Percentiles rank a stretch among this genome's conserved stretches.
These are phyloP conservation scores for Claviceps africana DNA, from an alignment of 2,329 filamentous ascomycete species.

Conservation along the genomic window DNA sequence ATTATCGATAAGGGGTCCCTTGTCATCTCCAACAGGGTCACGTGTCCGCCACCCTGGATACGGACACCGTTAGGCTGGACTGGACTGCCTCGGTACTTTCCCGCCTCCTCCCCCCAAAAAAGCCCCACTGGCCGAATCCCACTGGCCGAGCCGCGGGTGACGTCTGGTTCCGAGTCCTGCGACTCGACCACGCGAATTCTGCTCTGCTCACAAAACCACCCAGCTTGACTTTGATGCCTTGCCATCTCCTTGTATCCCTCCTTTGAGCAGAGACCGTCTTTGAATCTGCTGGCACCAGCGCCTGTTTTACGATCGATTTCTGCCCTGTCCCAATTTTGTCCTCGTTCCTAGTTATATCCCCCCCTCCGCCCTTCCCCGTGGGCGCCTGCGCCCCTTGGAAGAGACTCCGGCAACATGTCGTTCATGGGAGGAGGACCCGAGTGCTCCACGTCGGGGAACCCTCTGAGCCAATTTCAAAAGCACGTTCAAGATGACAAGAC, in stretches of 20 bases:
- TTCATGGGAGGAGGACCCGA: constrained; percentile 90
- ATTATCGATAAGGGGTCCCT: constrained; percentile 20
- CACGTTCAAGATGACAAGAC: constrained; percentile 94
- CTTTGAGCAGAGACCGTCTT: no score
- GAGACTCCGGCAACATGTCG: constrained; percentile 49
- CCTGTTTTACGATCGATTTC: background rate
- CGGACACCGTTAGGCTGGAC: no score
- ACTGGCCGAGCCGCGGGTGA: no score
- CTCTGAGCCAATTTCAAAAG: constrained; percentile 93
- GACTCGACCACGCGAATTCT: background rate
- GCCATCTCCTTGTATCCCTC: no score
- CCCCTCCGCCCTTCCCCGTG: background rate
- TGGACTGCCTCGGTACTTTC: background rate
- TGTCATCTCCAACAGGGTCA: background rate
- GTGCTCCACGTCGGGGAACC: constrained; percentile 92
- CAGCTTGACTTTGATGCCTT: no score
- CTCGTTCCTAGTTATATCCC: constrained; percentile 8
- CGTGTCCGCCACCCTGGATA: background rate
- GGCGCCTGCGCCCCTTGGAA: background rate
- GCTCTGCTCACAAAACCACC: background rate
- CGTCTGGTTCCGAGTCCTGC: background rate
- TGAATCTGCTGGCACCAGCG: no score
- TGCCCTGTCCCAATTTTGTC: background rate
- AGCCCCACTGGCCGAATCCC: no score
- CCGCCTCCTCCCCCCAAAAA: no score